Conservation (phyloP, 805 yeast species). For the Wickerhamiella brachini region DNA sequence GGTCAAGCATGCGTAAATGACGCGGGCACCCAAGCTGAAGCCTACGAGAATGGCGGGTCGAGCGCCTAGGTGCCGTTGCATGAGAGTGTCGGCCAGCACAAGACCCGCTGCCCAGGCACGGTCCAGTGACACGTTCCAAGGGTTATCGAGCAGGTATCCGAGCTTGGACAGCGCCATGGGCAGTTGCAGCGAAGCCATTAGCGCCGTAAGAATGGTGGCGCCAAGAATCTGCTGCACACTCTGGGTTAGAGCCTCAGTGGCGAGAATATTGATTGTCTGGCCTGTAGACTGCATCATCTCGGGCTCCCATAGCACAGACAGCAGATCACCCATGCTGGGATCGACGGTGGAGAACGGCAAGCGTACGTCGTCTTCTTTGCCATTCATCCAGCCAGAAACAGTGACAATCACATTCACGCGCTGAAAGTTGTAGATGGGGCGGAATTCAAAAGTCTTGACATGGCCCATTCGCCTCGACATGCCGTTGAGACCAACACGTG, state of each 20-base stretch:
- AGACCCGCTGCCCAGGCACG: slow-evolving; percentile 95
- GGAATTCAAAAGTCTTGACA: slow-evolving; percentile 85
- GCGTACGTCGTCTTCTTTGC: slow-evolving; percentile 88
- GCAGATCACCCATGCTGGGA: slow-evolving; percentile 94
- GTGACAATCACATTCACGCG: slow-evolving; percentile 78
- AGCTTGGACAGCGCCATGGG: slow-evolving; percentile 87
- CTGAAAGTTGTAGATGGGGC: slow-evolving; percentile 82
- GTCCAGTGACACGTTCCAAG: slow-evolving; percentile 95
- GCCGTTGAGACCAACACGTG: slow-evolving; percentile 71
- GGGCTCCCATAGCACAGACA: slow-evolving; percentile 92
- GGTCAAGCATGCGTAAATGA: slow-evolving; percentile 76
- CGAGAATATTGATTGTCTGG: slow-evolving; percentile 84
- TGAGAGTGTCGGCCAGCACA: slow-evolving; percentile 78
- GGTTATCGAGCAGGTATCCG: slow-evolving; percentile 82
- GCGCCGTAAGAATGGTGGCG: slow-evolving; percentile 72
- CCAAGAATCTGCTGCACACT: slow-evolving; percentile 93
- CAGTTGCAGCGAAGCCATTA: slow-evolving; percentile 84
- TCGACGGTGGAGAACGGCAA: slow-evolving; percentile 93
- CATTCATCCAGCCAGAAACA: slow-evolving; percentile 96
- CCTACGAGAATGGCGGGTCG: slow-evolving; percentile 89
- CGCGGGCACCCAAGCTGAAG: slow-evolving; percentile 84
- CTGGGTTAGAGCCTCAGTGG: slow-evolving; percentile 84
- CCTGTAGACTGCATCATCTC: slow-evolving; percentile 94
- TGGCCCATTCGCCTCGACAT: slow-evolving; percentile 81
- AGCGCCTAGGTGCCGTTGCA: slow-evolving; percentile 77